These are phyloP conservation scores for Sporopachydermia cereana DNA, from an alignment of 1,139 yeast genomes.

Conservation along the genomic window DNA sequence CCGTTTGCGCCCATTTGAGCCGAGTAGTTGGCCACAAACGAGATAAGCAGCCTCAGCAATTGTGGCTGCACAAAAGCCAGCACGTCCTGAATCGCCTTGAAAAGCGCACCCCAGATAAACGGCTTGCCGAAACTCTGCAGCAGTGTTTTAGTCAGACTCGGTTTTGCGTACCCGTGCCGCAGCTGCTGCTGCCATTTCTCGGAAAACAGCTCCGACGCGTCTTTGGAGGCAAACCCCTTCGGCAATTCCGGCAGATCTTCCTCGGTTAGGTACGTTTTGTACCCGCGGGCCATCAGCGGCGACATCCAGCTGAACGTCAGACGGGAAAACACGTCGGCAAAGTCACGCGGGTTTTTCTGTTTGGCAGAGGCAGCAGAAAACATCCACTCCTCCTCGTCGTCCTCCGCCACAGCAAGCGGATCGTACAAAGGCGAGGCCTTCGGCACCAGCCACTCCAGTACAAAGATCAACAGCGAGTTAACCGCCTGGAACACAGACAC, in stretches of 20 bases:
- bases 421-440: constrained; percentile 32
- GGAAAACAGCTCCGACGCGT: constrained; percentile 39
- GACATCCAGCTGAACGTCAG: constrained; percentile 91
- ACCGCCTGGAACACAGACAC: constrained; percentile 37
- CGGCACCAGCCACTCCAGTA: constrained; percentile 43
- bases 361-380: constrained; percentile 13
- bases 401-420: constrained; percentile 28
- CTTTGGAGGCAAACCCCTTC: constrained; percentile 40
- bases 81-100: constrained; percentile 67
- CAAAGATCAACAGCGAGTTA: constrained; percentile 39
- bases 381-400: constrained; percentile 16
- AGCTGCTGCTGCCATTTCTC: constrained; percentile 48
- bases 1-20: constrained; percentile 28
- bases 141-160: constrained; percentile 59
- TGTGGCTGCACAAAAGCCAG: constrained; percentile 88
- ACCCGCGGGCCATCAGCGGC: constrained; percentile 78
- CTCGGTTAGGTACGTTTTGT: constrained; percentile 57
- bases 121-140: constrained; percentile 58
- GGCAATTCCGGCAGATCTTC: constrained; percentile 79
- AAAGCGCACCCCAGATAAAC: constrained; percentile 62
- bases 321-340: constrained; percentile 70
- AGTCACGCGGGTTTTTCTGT: constrained; percentile 51
- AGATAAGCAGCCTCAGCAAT: constrained; percentile 59
- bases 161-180: constrained; percentile 29
- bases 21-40: constrained; percentile 71